Base-by-base conservation (phyloP, 371 early-diverging fungal species). In the Rhizomucor pusillus region DNA sequence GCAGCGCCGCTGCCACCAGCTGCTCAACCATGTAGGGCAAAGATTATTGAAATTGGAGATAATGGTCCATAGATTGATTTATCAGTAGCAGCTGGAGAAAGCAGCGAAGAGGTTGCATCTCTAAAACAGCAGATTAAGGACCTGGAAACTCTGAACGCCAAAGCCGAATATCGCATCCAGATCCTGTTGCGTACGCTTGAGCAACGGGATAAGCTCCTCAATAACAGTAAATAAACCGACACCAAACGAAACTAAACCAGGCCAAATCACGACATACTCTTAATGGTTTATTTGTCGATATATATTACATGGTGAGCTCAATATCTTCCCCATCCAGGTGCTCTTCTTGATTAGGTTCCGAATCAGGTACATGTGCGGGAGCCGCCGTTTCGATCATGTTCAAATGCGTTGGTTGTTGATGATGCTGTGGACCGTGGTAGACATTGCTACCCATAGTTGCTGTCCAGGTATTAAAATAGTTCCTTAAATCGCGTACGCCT, bases 401-500 rank as follows among this genome's bases (percentile, higher is more conserved):
- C 3, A 29, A 29, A 7, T 29, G 29, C 7, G 29, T 29, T 29
- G 7, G 5, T 29, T 3, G 29, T 29, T 29, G 29, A 24, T 45
- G 44, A 24, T 45, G 44, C 53, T 35, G 45, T 6, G 34, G 3
- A 7, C 29, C 29, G 29, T 29, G 29, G 29, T 5, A 29, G 29
- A 29, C 29, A 7, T 29, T 29, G 29, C 29, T 29, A 7, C 29
- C 29, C 29, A 29, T 29, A 7, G 58, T 45, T 39, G 50, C 48
- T 6, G 41, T n/a, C 14, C 53, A 33, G 25, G 60, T 53, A 46
- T 69, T 73, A 14, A 84, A 68, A 54, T 71, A 77, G 1, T 50
- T 54, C 39, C 81, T 58, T 25, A 81, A 46, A 9, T 81, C 79
- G 47, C 71, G 66, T 23, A 84, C 80, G n/a, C 81, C 81, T 44